Conservation (phyloP, 2,329 filamentous ascomycete genomes). For the Fusarium nematophilum region DNA sequence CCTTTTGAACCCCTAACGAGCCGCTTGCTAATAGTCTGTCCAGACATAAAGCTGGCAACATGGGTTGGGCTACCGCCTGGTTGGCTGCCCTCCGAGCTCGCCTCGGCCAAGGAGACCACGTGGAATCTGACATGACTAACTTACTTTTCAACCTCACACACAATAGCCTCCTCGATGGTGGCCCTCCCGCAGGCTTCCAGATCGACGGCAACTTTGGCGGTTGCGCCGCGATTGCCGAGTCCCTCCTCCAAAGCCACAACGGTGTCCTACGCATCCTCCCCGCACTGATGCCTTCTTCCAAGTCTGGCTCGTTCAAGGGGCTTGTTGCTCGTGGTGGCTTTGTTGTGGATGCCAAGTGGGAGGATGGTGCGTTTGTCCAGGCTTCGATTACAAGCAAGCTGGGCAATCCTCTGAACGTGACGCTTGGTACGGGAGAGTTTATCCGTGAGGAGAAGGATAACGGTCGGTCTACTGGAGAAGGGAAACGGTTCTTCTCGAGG, state of each 20-base stretch:
- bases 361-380: not conserved
- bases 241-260: slow-evolving; percentile 1
- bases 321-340: slow-evolving; percentile 14
- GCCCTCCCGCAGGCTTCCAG: slow-evolving; percentile 4
- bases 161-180: slow-evolving; percentile 3
- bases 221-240: slow-evolving; percentile 3
- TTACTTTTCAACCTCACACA: slow-evolving; percentile 3
- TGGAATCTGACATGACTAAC: slow-evolving; percentile 1
- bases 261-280: not conserved
- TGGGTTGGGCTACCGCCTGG: slow-evolving; percentile 4
- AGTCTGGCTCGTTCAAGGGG: not conserved
- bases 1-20: too few species aligned
- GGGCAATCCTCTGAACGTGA: not conserved
- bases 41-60: not conserved
- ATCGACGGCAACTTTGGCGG: slow-evolving; percentile 6
- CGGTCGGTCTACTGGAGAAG: not conserved
- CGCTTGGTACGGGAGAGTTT: not conserved
- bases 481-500: not conserved
- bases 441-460: too few species aligned
- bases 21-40: not conserved
- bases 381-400: not conserved
- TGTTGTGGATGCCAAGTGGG: slow-evolving; percentile 15
- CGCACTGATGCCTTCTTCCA: slow-evolving; percentile 1
- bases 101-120: not conserved
- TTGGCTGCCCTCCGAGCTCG: not conserved